Base-by-base conservation (phyloP, 2,329 filamentous ascomycete species). In the Leptoxyphium fumago region DNA sequence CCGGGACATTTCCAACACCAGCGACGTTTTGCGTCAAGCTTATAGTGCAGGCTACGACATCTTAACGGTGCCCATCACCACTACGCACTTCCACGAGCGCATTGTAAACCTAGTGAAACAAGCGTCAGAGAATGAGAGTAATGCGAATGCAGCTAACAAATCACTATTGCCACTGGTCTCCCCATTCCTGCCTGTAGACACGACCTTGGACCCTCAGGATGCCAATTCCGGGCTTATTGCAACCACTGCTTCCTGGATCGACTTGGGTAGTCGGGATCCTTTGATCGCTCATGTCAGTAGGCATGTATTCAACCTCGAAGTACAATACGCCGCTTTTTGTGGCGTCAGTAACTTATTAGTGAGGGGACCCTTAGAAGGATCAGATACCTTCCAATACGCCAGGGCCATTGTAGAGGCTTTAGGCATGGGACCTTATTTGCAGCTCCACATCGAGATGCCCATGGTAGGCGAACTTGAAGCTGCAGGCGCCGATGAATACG, bases 281-380 rank as follows among this genome's bases (percentile, higher is more conserved):
- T 64, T 89, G 49, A 80, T 96, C 49, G 79, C 86, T 7, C 84
- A 84, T 60, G 74, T 96, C 46, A 95, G 89, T 30, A 78, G 84
- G 39, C 89, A 95, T 64, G 83, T 94, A 6, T 70, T 98, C 50
- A 87, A 87, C 59, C 73, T 94, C 34, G 91, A 98, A 61, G 75
- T 96, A 40, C 84, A 86, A 41, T 98, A 95, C 65, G 91, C 93
- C 50, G 88, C 86, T 49, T 98, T 96, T 65, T 95, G 87, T 57
- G 93, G 93, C 30, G 75, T 91, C 40, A 78, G 80, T 45, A 93
- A 83, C 62, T 72, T 96, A 46, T 69, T 96, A 42, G 71, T 98
- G 28, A 79, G 82, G 1, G 87, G 87, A 0, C 91, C 91, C 2
- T 45, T 54, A 26, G 38, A 47, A 13, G 51, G 64, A 2, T 64